Conservation (phyloP, 2,329 filamentous ascomycete genomes). For the Aspergillus sp. region DNA sequence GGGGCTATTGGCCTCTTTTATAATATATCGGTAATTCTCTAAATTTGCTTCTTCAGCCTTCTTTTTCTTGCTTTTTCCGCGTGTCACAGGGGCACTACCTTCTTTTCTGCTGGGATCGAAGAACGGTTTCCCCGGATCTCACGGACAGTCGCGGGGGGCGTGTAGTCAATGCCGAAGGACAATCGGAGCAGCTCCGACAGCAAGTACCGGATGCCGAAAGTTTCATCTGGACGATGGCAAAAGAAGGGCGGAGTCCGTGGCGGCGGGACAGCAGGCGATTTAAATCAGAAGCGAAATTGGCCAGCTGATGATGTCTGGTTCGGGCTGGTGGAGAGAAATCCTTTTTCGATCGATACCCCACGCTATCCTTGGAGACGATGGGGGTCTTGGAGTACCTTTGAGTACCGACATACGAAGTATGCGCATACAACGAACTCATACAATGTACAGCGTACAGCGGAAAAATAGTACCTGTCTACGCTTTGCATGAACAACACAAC, state of each 20-base stretch:
- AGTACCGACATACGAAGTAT: too few relatives aligned
- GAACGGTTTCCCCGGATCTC: too few relatives aligned
- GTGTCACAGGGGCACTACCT: not conserved
- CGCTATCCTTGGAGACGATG: constrained; percentile 9
- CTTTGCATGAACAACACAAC: too few relatives aligned
- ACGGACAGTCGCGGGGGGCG: not conserved
- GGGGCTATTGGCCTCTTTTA: too few relatives aligned
- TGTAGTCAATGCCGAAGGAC: constrained; percentile 7
- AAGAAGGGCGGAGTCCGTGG: not conserved
- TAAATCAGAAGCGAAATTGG: constrained; percentile 1
- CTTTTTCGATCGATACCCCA: constrained; percentile 2
- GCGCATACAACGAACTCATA: too few relatives aligned
- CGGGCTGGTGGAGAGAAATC: not conserved
- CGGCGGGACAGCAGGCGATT: not conserved
- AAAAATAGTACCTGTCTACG: too few relatives aligned
- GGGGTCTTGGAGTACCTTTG: constrained; percentile 1
- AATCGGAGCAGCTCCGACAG: constrained; percentile 15
- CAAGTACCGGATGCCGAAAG: not conserved
- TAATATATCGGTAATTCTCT: not conserved
- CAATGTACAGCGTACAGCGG: too few relatives aligned
- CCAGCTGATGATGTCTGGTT: not conserved
- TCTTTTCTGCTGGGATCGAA: too few relatives aligned
- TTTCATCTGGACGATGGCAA: not conserved
- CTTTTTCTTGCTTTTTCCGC: not conserved
- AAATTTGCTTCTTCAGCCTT: not conserved